Conservation (phyloP, 306 rosid species). For the Vicia faba region DNA sequence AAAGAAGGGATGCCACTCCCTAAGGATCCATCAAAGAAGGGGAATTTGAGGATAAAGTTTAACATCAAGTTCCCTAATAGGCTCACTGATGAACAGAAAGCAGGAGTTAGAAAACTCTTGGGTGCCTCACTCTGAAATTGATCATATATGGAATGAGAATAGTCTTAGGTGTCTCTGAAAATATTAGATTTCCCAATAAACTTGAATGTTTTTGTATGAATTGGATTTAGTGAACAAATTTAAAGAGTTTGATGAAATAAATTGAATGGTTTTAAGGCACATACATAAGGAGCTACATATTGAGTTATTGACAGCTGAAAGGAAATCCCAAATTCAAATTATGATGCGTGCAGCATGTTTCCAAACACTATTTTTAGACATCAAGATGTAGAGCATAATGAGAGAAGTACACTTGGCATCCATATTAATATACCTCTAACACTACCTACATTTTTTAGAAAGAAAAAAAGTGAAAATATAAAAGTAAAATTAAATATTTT, state of each 20-base stretch:
- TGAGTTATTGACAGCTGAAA: no score
- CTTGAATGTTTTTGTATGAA: neutral
- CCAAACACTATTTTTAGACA: neutral
- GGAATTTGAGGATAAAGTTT: slow-evolving; percentile 61
- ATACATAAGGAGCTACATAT: no score
- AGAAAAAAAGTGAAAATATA: no score
- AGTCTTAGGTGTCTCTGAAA: neutral
- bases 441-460: no score
- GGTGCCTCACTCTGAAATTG: slow-evolving; percentile 33
- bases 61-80: slow-evolving; percentile 58
- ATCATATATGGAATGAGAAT: neutral
- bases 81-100: slow-evolving; percentile 60
- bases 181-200: slow-evolving; percentile 22
- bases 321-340: neutral
- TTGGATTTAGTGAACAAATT: neutral
- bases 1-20: slow-evolving; percentile 67
- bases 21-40: slow-evolving; percentile 63
- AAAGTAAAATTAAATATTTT: no score
- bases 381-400: neutral
- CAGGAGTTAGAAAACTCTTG: slow-evolving; percentile 62
- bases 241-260: neutral
- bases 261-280: neutral
- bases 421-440: no score
- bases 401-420: no score
- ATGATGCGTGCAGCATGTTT: neutral